Conservation (phyloP, 2,329 filamentous ascomycete genomes). For the Hypoxylon sp. region DNA sequence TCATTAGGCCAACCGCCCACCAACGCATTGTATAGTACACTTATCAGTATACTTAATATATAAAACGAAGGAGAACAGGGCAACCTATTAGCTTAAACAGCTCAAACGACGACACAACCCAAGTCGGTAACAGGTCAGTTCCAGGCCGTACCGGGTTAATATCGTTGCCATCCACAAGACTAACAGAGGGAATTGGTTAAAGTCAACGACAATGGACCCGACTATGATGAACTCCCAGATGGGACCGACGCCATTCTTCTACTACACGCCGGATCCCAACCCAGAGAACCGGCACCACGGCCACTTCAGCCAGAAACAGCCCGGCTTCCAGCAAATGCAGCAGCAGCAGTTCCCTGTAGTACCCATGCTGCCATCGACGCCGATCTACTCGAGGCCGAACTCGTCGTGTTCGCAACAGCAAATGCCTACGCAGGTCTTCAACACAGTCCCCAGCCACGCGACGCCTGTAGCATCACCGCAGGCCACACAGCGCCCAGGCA, state of each 20-base stretch:
- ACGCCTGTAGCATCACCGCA: slow-evolving; percentile 83
- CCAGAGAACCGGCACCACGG: slow-evolving; percentile 79
- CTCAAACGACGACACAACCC: slow-evolving; percentile 25
- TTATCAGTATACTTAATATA: slow-evolving; percentile 50
- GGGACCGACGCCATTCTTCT: slow-evolving; percentile 84
- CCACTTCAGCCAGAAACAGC: slow-evolving; percentile 77
- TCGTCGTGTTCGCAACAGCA: slow-evolving; percentile 72
- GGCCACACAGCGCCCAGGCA: slow-evolving; percentile 79
- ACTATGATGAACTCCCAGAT: slow-evolving; percentile 69
- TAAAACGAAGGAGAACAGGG: slow-evolving; percentile 43
- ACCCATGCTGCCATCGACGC: slow-evolving; percentile 70
- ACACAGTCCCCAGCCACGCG: slow-evolving; percentile 70
- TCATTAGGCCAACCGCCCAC: slow-evolving; percentile 52
- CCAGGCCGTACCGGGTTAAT: slow-evolving; percentile 16
- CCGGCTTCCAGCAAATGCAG: slow-evolving; percentile 64
- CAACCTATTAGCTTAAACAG: slow-evolving; percentile 25
- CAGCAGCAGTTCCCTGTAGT: slow-evolving; percentile 66
- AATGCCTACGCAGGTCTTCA: slow-evolving; percentile 63
- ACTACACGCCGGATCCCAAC: slow-evolving; percentile 83
- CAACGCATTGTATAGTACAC: slow-evolving; percentile 49
- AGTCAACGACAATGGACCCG: slow-evolving; percentile 70
- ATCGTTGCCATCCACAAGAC: slow-evolving; percentile 18
- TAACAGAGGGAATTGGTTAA: slow-evolving; percentile 28
- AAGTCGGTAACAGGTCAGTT: slow-evolving; percentile 50
- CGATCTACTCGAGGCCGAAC: slow-evolving; percentile 73